Conservation (phyloP, 257 asterid genomes). For the Handroanthus guayacan region DNA sequence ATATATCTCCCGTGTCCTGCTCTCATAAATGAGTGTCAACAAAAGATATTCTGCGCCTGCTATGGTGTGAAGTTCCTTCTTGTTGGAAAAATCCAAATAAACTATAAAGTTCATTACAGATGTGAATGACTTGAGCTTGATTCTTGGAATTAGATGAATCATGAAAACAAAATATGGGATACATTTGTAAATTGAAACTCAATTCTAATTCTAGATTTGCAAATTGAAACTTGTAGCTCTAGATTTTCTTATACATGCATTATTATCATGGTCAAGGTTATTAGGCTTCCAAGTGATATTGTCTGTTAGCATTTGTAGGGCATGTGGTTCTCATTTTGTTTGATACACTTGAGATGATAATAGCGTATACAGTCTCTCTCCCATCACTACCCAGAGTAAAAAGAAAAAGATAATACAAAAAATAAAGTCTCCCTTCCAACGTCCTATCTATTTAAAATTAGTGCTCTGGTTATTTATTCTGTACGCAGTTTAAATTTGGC, state of each 20-base stretch:
- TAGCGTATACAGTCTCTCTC: neutral
- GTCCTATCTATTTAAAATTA: slow-evolving; percentile 17
- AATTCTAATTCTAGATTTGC: neutral
- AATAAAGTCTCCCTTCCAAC: neutral
- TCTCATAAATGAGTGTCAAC: neutral
- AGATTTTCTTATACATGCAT: slow-evolving; percentile 7
- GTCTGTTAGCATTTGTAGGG: slow-evolving; percentile 15
- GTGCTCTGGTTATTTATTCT: slow-evolving; percentile 24
- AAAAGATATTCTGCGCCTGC: neutral
- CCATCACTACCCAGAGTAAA: neutral
- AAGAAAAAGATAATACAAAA: neutral
- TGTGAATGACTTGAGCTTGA: slow-evolving; percentile 19
- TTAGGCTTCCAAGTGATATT: slow-evolving; percentile 25
- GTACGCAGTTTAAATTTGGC: slow-evolving; percentile 19
- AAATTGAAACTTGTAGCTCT: slow-evolving; percentile 3
- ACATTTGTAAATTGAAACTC: slow-evolving; percentile 16
- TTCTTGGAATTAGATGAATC: slow-evolving; percentile 18
- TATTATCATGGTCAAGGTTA: slow-evolving; percentile 22
- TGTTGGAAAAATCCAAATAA: slow-evolving; percentile 16
- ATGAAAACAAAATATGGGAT: slow-evolving; percentile 22
- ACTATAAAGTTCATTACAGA: neutral
- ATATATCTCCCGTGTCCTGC: neutral
- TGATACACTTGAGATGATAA: slow-evolving; percentile 8
- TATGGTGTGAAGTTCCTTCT: neutral
- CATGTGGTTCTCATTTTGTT: neutral